Conservation (phyloP, 768 basidiomycete genomes). For the Kwoniella sp. region DNA sequence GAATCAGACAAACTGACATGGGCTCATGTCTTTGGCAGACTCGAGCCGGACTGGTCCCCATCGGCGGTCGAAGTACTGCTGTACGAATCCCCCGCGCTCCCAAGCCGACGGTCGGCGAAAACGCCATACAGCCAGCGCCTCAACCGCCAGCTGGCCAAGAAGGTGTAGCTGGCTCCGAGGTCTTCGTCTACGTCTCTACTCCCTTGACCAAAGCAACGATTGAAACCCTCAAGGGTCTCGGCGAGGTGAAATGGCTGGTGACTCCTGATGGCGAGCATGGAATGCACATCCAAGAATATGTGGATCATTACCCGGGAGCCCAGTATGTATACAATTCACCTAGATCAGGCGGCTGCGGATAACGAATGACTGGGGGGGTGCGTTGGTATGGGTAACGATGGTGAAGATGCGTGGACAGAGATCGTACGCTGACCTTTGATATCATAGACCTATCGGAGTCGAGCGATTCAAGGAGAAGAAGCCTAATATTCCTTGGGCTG, state of each 20-base stretch:
- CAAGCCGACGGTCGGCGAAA: conserved; percentile 11
- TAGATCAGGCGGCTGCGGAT: too few species aligned
- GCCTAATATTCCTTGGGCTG: conserved; percentile 57
- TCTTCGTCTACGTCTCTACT: conserved; percentile 83
- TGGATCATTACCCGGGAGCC: conserved; percentile 66
- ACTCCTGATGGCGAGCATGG: conserved; percentile 57
- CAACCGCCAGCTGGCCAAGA: background rate
- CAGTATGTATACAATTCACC: conserved; percentile 18
- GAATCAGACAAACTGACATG: background rate
- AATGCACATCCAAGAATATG: conserved; percentile 57
- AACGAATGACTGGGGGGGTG: too few species aligned
- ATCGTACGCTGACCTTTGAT: background rate
- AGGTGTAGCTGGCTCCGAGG: conserved; percentile 59
- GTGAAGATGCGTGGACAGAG: background rate
- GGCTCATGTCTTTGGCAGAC: conserved; percentile 30
- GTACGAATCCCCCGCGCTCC: conserved; percentile 63
- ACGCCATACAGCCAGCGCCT: conserved; percentile 18
- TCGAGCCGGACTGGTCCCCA: conserved; percentile 68
- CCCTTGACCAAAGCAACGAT: conserved; percentile 71
- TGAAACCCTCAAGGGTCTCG: conserved; percentile 51
- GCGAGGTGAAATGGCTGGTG: conserved; percentile 54
- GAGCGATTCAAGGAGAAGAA: conserved; percentile 62
- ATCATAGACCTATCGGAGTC: conserved; percentile 64
- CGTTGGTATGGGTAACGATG: conserved; percentile 15
- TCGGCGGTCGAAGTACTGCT: conserved; percentile 83